Percentiles rank a stretch among this genome's conserved stretches.
phyloP scores from a whole-genome alignment of 176 grass and related monocot species.

The Echinochloa phyllopogon region DNA sequence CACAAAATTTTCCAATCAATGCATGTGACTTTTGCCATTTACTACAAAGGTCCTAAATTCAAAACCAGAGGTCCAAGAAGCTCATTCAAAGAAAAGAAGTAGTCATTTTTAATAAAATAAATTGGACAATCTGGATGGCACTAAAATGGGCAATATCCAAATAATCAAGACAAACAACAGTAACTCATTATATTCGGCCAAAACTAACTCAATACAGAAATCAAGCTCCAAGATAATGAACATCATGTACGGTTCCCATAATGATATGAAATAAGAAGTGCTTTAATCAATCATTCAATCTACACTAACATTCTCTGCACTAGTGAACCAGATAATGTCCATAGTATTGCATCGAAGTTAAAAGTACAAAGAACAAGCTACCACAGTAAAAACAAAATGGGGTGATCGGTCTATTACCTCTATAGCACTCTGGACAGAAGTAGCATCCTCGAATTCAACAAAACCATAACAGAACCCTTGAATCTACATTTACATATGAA shows the following conservation, averaged over 20 bases:
- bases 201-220: conserved; percentile 16
- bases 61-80: not conserved
- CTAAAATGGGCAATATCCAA: not conserved
- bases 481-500: conserved; percentile 55
- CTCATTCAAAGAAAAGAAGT: not conserved
- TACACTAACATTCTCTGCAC: not conserved
- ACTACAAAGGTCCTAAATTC: not conserved
- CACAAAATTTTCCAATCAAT: not conserved
- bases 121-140: not conserved
- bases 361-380: conserved; percentile 8
- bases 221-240: conserved; percentile 4
- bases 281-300: not conserved
- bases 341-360: not conserved
- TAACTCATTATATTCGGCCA: not conserved
- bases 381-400: not conserved
- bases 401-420: conserved; percentile 55
- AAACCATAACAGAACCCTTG: conserved; percentile 95
- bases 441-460: conserved; percentile 81
- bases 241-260: not conserved
- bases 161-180: not conserved
- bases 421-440: conserved; percentile 72
- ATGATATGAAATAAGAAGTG: not conserved
- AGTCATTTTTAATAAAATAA: conserved; percentile 16
- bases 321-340: conserved; percentile 2
- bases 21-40: not conserved